Percentiles rank a stretch among this genome's conserved stretches.
phyloP scores from a whole-genome alignment of 2,329 filamentous ascomycete genomes.

The Xylaria sp. region DNA sequence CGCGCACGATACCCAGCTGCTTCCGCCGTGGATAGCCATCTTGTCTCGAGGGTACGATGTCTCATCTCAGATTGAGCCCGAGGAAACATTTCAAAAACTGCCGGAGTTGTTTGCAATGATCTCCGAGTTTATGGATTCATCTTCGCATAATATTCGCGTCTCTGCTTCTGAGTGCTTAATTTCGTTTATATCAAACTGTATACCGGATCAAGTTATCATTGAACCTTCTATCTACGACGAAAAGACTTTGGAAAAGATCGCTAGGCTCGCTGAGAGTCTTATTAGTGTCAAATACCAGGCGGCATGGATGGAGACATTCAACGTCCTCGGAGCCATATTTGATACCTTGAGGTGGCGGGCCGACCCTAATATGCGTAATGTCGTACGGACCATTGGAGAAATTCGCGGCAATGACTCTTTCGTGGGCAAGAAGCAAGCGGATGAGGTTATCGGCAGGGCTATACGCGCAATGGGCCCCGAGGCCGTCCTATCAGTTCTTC shows the following conservation, averaged over 20 bases:
- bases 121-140: slow-evolving; percentile 79
- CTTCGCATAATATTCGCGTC: slow-evolving; percentile 89
- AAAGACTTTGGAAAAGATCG: slow-evolving; percentile 82
- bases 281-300: slow-evolving; percentile 90
- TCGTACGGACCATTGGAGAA: slow-evolving; percentile 82
- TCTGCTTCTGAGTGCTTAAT: slow-evolving; percentile 95
- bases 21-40: slow-evolving; percentile 96
- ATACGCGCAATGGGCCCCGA: slow-evolving; percentile 90
- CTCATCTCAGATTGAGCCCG: slow-evolving; percentile 82
- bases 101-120: slow-evolving; percentile 84
- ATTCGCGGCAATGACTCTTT: slow-evolving; percentile 88
- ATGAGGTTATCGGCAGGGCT: slow-evolving; percentile 86
- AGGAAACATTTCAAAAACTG: slow-evolving; percentile 90
- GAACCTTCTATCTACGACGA: slow-evolving; percentile 94
- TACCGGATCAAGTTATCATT: slow-evolving; percentile 81
- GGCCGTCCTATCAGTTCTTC: slow-evolving; percentile 79
- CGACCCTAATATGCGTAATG: slow-evolving; percentile 75
- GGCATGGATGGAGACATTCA: slow-evolving; percentile 95
- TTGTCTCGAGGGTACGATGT: slow-evolving; percentile 94
- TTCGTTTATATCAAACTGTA: slow-evolving; percentile 88
- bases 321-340: slow-evolving; percentile 84
- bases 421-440: slow-evolving; percentile 91
- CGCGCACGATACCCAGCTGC: slow-evolving; percentile 89
- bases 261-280: slow-evolving; percentile 73
- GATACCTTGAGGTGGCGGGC: slow-evolving; percentile 85